phyloP scores from a whole-genome alignment of 2,329 filamentous ascomycete species.

The Myotisia sp. region DNA sequence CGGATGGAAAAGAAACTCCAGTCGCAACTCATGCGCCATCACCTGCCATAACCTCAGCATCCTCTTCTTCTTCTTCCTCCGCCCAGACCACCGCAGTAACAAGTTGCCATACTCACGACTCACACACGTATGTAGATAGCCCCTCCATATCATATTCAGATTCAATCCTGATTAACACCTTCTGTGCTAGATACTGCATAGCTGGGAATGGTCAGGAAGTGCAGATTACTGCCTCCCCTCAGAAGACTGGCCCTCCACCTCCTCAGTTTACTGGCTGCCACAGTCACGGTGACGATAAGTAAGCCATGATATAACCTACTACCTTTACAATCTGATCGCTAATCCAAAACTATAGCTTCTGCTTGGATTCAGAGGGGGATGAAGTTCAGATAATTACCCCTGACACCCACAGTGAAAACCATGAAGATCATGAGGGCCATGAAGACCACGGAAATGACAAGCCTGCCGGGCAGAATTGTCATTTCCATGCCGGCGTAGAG shows the following conservation, averaged over 20 bases:
- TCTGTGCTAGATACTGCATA: constrained; percentile 23
- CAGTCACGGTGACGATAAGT: constrained; percentile 44
- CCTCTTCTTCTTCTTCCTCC: constrained; percentile 16
- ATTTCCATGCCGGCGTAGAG: constrained; percentile 65
- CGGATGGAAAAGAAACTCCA: constrained; percentile 18
- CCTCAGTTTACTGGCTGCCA: constrained; percentile 53
- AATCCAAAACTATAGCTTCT: constrained; percentile 38
- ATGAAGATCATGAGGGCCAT: constrained; percentile 19
- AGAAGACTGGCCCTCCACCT: constrained; percentile 42
- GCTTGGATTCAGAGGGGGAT: constrained; percentile 43
- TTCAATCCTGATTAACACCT: constrained; percentile 1
- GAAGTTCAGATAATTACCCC: constrained; percentile 43
- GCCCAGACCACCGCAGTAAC: constrained; percentile 36
- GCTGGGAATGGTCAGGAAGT: constrained; percentile 24
- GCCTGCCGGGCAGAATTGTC: constrained; percentile 39
- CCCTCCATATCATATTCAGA: background rate
- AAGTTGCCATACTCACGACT: constrained; percentile 38
- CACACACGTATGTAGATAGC: constrained; percentile 24
- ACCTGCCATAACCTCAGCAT: constrained; percentile 10
- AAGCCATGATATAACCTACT: constrained; percentile 17
- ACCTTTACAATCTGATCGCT: background rate
- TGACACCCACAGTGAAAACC: constrained; percentile 8
- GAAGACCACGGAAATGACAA: constrained; percentile 17
- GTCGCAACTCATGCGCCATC: constrained; percentile 15
- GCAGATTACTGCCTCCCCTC: constrained; percentile 31